Conservation (phyloP, 1,284 basidiomycete species). For the Sanghuangporus baumii region DNA sequence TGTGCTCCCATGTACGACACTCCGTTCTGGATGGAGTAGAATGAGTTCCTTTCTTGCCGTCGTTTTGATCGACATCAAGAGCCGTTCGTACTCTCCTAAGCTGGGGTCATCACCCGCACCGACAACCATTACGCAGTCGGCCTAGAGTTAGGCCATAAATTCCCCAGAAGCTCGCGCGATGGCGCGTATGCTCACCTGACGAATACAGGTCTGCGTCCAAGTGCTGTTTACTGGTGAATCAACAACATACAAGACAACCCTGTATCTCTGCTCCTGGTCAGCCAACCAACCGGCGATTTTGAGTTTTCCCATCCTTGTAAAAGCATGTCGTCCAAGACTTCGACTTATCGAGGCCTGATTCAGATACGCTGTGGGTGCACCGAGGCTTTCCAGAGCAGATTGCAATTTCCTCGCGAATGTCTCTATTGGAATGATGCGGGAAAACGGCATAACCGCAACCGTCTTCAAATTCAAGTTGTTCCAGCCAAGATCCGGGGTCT, state of each 20-base stretch:
- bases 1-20: slow-evolving; percentile 87
- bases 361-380: slow-evolving; percentile 82
- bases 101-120: slow-evolving; percentile 91
- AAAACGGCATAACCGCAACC: slow-evolving; percentile 79
- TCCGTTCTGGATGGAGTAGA: slow-evolving; percentile 87
- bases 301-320: slow-evolving; percentile 90
- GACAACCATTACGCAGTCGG: slow-evolving; percentile 93
- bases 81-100: slow-evolving; percentile 88
- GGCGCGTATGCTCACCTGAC: slow-evolving; percentile 53
- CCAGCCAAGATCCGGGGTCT: slow-evolving; percentile 52
- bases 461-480: slow-evolving; percentile 93
- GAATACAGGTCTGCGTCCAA: slow-evolving; percentile 97
- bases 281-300: slow-evolving; percentile 93
- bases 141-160: slow-evolving; percentile 37
- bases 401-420: slow-evolving; percentile 88
- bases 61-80: slow-evolving; percentile 92
- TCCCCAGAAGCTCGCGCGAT: background rate
- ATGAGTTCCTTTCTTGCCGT: slow-evolving; percentile 97
- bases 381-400: slow-evolving; percentile 79
- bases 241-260: slow-evolving; percentile 89
- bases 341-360: slow-evolving; percentile 89
- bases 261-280: slow-evolving; percentile 89
- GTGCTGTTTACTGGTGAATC: slow-evolving; percentile 89
- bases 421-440: slow-evolving; percentile 80
- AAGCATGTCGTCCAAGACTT: slow-evolving; percentile 88